These are phyloP conservation scores for Acanthamoeba comandoni DNA, from an alignment of 208 protist species.

Conservation along the genomic window DNA sequence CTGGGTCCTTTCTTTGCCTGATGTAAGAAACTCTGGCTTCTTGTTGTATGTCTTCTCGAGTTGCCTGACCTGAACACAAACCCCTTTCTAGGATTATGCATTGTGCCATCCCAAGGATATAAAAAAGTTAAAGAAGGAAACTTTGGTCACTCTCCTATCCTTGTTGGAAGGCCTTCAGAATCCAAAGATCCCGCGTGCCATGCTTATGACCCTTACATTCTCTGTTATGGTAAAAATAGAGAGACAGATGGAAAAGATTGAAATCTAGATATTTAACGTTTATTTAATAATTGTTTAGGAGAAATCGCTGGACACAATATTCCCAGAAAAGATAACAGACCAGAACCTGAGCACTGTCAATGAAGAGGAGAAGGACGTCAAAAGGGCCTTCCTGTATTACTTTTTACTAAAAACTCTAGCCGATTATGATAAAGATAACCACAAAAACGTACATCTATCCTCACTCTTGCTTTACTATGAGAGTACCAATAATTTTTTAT, in stretches of 20 bases:
- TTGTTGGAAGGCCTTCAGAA: slow-evolving; percentile 36
- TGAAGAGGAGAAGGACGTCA: slow-evolving; percentile 44
- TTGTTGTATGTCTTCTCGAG: background rate
- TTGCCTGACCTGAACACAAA: background rate
- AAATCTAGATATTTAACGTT: background rate
- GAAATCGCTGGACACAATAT: slow-evolving; percentile 59
- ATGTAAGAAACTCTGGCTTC: background rate
- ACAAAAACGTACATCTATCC: slow-evolving; percentile 7
- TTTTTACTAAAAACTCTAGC: slow-evolving; percentile 45
- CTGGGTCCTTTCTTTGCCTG: slow-evolving; percentile 31
- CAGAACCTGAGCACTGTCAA: slow-evolving; percentile 32
- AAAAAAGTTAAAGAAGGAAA: slow-evolving; percentile 22
- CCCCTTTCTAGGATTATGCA: slow-evolving; percentile 11
- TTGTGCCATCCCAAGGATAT: slow-evolving; percentile 38
- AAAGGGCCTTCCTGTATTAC: slow-evolving; percentile 54
- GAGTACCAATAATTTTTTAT: background rate
- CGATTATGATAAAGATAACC: slow-evolving; percentile 52
- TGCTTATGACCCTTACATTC: slow-evolving; percentile 64
- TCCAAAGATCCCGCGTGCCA: slow-evolving; percentile 26
- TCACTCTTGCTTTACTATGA: background rate
- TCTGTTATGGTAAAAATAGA: background rate
- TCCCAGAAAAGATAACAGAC: slow-evolving; percentile 32
- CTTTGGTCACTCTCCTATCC: slow-evolving; percentile 15
- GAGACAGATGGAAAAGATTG: background rate
- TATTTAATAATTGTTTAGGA: background rate